Evolutionary conservation across 208 protist species (phyloP).

Genomic region (Crithidia mellificae): DNA sequence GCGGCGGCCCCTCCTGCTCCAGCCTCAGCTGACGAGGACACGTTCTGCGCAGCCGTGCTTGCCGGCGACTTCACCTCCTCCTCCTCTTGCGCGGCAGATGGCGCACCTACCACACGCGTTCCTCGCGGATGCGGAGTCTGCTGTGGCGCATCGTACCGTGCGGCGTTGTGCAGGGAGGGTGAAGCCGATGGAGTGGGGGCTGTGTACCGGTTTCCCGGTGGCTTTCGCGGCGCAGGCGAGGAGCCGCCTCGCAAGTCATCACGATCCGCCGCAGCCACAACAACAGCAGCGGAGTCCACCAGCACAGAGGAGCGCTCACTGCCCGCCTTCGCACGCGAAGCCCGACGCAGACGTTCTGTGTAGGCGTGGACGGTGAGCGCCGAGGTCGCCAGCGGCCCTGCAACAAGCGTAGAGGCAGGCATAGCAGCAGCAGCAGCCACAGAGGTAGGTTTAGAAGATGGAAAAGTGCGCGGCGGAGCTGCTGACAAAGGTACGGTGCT

Average conservation of each 20-base stretch:
- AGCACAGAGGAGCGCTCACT: no score
- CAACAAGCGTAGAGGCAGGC: not conserved
- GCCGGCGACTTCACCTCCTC: no score
- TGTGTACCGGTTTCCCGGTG: not conserved
- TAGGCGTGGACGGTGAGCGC: not conserved
- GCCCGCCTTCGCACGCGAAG: not conserved
- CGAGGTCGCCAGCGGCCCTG: slow-evolving; percentile 5
- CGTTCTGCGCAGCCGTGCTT: no score
- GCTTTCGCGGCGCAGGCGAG: slow-evolving; percentile 15
- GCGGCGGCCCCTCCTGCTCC: not conserved
- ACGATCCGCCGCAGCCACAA: not conserved
- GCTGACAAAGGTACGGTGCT: no score
- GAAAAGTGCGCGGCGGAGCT: no score
- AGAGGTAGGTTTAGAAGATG: not conserved
- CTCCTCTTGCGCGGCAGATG: no score
- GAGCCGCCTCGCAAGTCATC: not conserved
- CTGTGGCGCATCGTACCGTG: not conserved
- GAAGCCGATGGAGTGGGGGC: not conserved
- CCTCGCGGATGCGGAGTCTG: not conserved
- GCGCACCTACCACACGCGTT: no score
- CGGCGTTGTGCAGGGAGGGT: slow-evolving; percentile 2
- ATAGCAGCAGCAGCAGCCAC: not conserved
- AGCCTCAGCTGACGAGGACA: not conserved
- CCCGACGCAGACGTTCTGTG: not conserved
- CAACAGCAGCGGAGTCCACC: no score